Conservation (phyloP, 805 yeast species). For the Starmerella powellii region DNA sequence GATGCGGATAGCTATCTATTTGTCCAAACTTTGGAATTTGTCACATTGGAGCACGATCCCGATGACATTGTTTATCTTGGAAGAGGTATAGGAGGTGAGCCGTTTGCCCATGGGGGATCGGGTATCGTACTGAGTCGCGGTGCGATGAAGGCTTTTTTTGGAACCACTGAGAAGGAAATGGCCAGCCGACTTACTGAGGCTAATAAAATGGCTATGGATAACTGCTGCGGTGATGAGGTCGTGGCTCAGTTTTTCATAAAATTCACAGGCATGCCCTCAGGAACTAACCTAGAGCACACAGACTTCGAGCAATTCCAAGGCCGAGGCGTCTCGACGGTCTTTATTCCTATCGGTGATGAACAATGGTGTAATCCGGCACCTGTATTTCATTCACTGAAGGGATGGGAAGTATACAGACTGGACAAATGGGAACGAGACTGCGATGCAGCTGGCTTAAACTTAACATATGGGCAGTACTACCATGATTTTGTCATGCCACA, state of each 20-base stretch:
- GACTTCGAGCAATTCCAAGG: conserved; percentile 27
- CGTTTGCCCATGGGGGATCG: conserved; percentile 33
- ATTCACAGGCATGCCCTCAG: conserved; percentile 12
- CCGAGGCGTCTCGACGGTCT: conserved; percentile 21
- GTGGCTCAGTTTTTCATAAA: conserved; percentile 24
- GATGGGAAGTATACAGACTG: conserved; percentile 26
- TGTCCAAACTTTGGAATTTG: conserved; percentile 24
- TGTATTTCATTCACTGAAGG: conserved; percentile 28
- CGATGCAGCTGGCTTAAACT: conserved; percentile 7
- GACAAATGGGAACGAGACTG: conserved; percentile 24
- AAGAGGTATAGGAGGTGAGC: conserved; percentile 16
- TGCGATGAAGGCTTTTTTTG: conserved; percentile 26
- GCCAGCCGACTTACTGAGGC: conserved; percentile 9
- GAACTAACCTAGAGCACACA: conserved; percentile 15
- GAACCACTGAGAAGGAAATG: too few species aligned
- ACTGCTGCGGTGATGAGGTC: conserved; percentile 32
- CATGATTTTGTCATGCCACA: conserved; percentile 27
- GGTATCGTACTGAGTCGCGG: conserved; percentile 29
- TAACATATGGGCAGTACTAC: conserved; percentile 26
- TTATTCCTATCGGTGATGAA: conserved; percentile 15
- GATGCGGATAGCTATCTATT: conserved; percentile 30
- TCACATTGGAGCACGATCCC: conserved; percentile 23
- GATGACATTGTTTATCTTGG: conserved; percentile 28
- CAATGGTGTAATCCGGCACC: conserved; percentile 27
- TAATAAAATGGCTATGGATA: too few species aligned